A percentile compares a stretch with the other conserved stretches of the same genome.
Conservation (phyloP, 257 asterid species). For the Nicotiana noctiflora region DNA sequence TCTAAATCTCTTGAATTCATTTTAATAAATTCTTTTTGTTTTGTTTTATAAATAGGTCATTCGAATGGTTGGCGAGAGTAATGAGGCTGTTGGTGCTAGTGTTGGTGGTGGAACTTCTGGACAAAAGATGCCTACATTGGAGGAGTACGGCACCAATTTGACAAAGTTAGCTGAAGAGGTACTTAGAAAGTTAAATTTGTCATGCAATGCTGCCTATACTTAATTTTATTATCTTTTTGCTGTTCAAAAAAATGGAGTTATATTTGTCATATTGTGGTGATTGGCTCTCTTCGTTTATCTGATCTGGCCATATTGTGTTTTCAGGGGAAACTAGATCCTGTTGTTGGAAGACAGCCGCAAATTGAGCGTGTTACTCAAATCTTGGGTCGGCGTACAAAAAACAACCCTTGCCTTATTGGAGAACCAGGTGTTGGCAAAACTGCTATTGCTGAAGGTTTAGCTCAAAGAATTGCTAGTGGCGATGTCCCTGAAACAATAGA, state of each 20-base stretch:
- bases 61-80: conserved; percentile 47
- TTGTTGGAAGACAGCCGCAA: conserved; percentile 33
- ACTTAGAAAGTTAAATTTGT: neutral
- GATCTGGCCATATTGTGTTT: neutral
- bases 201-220: neutral
- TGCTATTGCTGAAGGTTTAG: conserved; percentile 37
- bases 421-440: conserved; percentile 49
- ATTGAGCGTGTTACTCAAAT: conserved; percentile 37
- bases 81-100: conserved; percentile 46
- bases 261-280: neutral
- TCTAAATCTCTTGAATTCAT: neutral
- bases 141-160: conserved; percentile 48
- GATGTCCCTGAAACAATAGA: conserved; percentile 30
- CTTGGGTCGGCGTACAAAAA: conserved; percentile 34
- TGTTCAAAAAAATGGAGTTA: too few species aligned
- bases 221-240: too few species aligned
- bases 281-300: neutral
- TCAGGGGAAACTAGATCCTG: conserved; percentile 39
- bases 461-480: conserved; percentile 21
- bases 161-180: conserved; percentile 74
- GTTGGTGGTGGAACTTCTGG: conserved; percentile 36
- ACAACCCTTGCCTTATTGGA: conserved; percentile 34
- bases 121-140: conserved; percentile 47
- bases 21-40: neutral
- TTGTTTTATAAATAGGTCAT: conserved; percentile 27